Base-by-base conservation (phyloP, 192 early-diverging fungal species). In the Thoreauomyces humboldtii region DNA sequence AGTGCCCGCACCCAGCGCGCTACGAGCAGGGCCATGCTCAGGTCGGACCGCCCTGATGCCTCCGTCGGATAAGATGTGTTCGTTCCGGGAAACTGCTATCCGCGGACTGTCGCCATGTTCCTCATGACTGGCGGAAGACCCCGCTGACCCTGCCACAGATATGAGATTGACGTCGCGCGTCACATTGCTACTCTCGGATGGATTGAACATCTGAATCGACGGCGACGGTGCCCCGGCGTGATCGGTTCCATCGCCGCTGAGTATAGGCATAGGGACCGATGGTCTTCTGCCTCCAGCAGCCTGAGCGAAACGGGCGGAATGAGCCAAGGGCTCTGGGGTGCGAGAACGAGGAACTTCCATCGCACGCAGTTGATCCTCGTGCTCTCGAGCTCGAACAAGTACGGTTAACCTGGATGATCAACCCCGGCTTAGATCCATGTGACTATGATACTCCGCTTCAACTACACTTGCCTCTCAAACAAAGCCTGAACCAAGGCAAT, bases 401-500 rank as follows among this genome's bases (percentile, higher is more conserved):
- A 53, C 50, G 11, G 47, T 52, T 34, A 63, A 34, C 24, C 55
- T 57, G 17, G 12, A n/a, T n/a, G n/a, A n/a, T n/a, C n/a, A n/a
- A n/a, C n/a, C n/a, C n/a, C n/a, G n/a, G n/a, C n/a, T n/a, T n/a
- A n/a, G n/a, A n/a, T n/a, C n/a, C n/a, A n/a, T n/a, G n/a, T n/a
- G n/a, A n/a, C n/a, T n/a, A n/a, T n/a, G n/a, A n/a, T n/a, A n/a
- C n/a, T n/a, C n/a, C n/a, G n/a, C n/a, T n/a, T n/a, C 34, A 17
- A 57, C 55, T 11, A 15, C 17, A 12, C 25, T 48, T 28, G 42
- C 43, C 88, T 83, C 60, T 90, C 85, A 78, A 93, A 93, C 56
- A 91, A 81, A 19, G 80, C 72, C 67, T 87, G 81, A 15, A 88
- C 81, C 56, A 93, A 82, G 12, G 85, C 77, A 31, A 87, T 73